phyloP scores from a whole-genome alignment of 805 yeast species.

The Limtongozyma cylindracea region DNA sequence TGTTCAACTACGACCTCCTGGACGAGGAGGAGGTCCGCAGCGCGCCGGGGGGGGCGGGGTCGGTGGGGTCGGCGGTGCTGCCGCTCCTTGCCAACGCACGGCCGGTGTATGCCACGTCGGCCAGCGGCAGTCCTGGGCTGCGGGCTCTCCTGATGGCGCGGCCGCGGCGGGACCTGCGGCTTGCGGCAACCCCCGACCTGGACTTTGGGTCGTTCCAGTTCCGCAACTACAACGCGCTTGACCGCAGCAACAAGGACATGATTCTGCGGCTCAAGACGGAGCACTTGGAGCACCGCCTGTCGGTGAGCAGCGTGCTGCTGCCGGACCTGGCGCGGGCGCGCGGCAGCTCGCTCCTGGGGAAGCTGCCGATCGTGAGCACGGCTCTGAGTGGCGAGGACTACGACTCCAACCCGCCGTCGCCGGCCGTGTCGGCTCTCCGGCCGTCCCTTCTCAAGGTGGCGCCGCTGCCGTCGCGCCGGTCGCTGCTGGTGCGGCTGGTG shows the following conservation, averaged over 20 bases:
- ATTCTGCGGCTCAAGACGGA: slow-evolving; percentile 71
- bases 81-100: too few species aligned
- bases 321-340: too few species aligned
- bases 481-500: too few species aligned
- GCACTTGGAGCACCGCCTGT: slow-evolving; percentile 35
- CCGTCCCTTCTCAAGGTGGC: too few species aligned
- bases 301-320: slow-evolving; percentile 22
- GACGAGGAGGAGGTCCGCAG: slow-evolving; percentile 1
- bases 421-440: slow-evolving; percentile 25
- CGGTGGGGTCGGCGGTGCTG: too few species aligned
- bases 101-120: too few species aligned
- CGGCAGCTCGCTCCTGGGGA: too few species aligned
- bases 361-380: too few species aligned
- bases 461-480: slow-evolving; percentile 1
- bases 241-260: slow-evolving; percentile 82
- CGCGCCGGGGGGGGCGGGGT: too few species aligned
- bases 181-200: slow-evolving; percentile 42
- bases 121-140: too few species aligned
- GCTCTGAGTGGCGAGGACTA: too few species aligned
- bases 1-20: slow-evolving; percentile 25
- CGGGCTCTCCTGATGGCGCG: too few species aligned
- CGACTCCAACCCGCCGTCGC: slow-evolving; percentile 10
- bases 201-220: slow-evolving; percentile 89
- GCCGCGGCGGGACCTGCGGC: slow-evolving; percentile 48
- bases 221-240: slow-evolving; percentile 71